Evolutionary conservation across 208 protist species (phyloP).

Genomic region (Trypanosoma theileri): DNA sequence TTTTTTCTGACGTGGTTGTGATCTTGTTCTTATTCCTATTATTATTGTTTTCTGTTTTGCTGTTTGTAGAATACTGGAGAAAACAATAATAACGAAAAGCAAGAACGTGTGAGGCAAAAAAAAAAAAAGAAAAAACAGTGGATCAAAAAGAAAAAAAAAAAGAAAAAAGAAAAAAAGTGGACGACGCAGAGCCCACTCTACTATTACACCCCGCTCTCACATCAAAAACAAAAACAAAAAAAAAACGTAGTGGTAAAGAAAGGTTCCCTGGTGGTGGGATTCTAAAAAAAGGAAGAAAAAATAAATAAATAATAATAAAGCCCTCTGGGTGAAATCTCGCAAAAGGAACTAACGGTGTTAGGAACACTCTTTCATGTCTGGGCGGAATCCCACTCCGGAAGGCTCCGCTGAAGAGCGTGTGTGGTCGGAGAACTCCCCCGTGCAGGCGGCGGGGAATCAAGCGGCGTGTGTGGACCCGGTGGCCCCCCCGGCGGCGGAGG

Average conservation of each 20-base stretch:
- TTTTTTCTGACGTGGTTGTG: too few relatives aligned
- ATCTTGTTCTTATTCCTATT: too few relatives aligned
- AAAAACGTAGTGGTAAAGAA: neutral
- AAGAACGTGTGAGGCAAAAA: conserved; percentile 1
- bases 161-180: neutral
- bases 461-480: neutral
- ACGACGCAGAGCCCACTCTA: neutral
- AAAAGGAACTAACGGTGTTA: too few relatives aligned
- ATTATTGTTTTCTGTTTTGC: too few relatives aligned
- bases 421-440: neutral
- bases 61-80: too few relatives aligned
- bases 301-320: too few relatives aligned
- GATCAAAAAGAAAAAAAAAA: conserved; percentile 2
- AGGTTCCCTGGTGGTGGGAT: too few relatives aligned
- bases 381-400: too few relatives aligned
- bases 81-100: too few relatives aligned
- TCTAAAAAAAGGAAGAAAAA: too few relatives aligned
- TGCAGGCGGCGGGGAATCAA: neutral
- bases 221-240: neutral
- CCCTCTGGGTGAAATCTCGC: too few relatives aligned
- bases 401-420: neutral
- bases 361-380: too few relatives aligned
- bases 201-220: neutral
- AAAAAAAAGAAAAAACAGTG: conserved; percentile 1
- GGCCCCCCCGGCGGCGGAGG: neutral